A percentile compares a stretch with the other conserved stretches of the same genome.
Conservation (phyloP, 208 protist genomes). For the Acanthamoeba quina region DNA sequence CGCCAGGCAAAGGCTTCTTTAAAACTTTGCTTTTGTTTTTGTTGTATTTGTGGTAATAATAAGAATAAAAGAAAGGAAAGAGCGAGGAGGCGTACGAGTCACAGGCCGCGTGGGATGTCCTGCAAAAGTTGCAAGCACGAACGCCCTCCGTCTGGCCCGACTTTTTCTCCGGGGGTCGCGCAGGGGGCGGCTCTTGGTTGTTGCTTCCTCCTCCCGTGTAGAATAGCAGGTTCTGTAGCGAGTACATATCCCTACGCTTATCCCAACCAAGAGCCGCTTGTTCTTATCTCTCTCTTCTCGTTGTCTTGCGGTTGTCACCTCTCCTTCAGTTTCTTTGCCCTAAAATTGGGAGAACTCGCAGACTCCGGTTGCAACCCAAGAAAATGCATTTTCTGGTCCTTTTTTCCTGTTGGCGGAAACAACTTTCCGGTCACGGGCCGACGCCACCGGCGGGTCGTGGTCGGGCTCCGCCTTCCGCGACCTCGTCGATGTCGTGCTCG, state of each 20-base stretch:
- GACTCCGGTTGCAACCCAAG: not conserved
- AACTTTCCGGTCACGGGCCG: no score
- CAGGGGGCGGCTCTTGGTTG: not conserved
- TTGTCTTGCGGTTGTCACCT: not conserved
- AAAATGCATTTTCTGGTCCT: not conserved
- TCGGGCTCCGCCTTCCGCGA: no score
- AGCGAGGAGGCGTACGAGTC: not conserved
- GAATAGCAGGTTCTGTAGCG: not conserved
- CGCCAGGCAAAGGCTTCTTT: no score
- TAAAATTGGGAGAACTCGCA: not conserved
- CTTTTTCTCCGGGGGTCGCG: not conserved
- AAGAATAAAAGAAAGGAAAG: not conserved
- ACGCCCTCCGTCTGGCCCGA: not conserved
- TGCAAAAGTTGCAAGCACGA: conserved; percentile 31
- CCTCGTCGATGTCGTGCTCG: not conserved
- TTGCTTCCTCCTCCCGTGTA: not conserved
- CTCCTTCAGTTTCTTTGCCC: not conserved
- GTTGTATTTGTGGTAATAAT: not conserved
- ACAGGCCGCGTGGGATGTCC: conserved; percentile 1
- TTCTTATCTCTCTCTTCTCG: no score
- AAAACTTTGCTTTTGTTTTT: not conserved
- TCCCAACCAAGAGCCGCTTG: no score
- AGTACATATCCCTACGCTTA: no score
- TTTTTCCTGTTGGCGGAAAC: no score
- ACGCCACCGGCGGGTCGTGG: no score